phyloP scores from a whole-genome alignment of 2,329 filamentous ascomycete genomes.

The Penicillium sclerotiorum region DNA sequence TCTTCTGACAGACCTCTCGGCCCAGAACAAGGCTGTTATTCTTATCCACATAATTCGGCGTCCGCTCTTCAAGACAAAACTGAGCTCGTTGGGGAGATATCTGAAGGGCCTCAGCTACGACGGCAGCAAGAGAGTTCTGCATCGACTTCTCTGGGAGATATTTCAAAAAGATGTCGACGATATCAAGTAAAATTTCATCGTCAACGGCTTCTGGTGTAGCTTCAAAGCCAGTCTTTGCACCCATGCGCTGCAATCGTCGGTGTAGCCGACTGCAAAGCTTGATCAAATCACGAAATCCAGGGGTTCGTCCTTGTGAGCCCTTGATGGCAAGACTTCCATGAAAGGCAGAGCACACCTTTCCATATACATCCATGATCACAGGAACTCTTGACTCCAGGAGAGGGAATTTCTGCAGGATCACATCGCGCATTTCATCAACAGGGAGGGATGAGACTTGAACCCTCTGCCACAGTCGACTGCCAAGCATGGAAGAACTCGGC shows the following conservation, averaged over 20 bases:
- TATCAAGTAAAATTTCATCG: slow-evolving; percentile 90
- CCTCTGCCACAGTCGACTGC: slow-evolving; percentile 81
- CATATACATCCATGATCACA: slow-evolving; percentile 61
- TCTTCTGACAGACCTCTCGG: slow-evolving; percentile 61
- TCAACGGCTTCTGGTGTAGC: slow-evolving; percentile 70
- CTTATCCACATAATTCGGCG: slow-evolving; percentile 68
- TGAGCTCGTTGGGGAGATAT: slow-evolving; percentile 80
- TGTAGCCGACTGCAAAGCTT: slow-evolving; percentile 86
- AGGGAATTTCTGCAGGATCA: slow-evolving; percentile 73
- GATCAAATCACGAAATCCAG: slow-evolving; percentile 76
- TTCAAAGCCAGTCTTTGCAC: slow-evolving; percentile 68
- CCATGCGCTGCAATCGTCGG: slow-evolving; percentile 60
- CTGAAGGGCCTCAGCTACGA: slow-evolving; percentile 84
- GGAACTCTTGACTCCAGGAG: slow-evolving; percentile 61
- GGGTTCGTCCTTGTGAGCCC: slow-evolving; percentile 54
- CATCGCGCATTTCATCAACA: slow-evolving; percentile 70
- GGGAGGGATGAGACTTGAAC: slow-evolving; percentile 70
- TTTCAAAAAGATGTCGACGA: slow-evolving; percentile 87
- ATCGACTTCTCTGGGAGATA: slow-evolving; percentile 69
- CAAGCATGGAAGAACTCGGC: slow-evolving; percentile 71
- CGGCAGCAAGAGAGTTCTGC: slow-evolving; percentile 56
- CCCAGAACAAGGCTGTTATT: slow-evolving; percentile 65
- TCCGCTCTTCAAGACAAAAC: slow-evolving; percentile 73
- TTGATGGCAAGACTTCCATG: slow-evolving; percentile 42
- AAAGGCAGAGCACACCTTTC: slow-evolving; percentile 44